Evolutionary conservation across 2,329 filamentous ascomycete species (phyloP).

Genomic region (Dactylella cylindrospora): DNA sequence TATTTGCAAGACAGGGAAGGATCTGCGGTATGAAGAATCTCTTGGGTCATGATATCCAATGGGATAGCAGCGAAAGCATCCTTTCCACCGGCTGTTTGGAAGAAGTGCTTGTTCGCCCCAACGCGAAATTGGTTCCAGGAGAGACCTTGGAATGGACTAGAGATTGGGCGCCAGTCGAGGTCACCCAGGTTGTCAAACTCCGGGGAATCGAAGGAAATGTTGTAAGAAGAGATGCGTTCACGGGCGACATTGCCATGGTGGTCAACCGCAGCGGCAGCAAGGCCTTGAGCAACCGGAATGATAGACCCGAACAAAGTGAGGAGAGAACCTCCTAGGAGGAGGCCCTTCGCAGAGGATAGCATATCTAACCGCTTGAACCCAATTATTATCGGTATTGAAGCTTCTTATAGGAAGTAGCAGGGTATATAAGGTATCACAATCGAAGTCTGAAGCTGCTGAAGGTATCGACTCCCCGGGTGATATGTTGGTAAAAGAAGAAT

Average conservation of each 20-base stretch:
- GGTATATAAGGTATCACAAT: neutral
- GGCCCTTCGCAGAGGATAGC: neutral
- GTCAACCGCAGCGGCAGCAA: neutral
- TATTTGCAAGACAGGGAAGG: conserved; percentile 1
- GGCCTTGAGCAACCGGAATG: neutral
- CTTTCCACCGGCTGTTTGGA: conserved; percentile 20
- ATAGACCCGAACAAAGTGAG: neutral
- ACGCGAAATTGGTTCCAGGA: conserved; percentile 29
- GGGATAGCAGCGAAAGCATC: conserved; percentile 25
- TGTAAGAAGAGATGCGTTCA: conserved; percentile 23
- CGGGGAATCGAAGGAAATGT: conserved; percentile 25
- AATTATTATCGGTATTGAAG: too few relatives aligned
- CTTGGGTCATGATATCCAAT: neutral
- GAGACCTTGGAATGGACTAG: conserved; percentile 23
- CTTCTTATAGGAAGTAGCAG: neutral
- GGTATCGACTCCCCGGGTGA: neutral
- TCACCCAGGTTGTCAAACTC: conserved; percentile 38
- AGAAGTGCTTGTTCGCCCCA: conserved; percentile 32
- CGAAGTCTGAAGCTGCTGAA: neutral
- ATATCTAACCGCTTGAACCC: neutral
- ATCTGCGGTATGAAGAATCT: conserved; percentile 14
- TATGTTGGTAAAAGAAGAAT: neutral
- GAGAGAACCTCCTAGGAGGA: neutral
- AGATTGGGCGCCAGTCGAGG: conserved; percentile 33
- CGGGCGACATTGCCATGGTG: conserved; percentile 9